Evolutionary conservation across 2,329 filamentous ascomycete species (phyloP).

Genomic region (Paecilomyces niveus): DNA sequence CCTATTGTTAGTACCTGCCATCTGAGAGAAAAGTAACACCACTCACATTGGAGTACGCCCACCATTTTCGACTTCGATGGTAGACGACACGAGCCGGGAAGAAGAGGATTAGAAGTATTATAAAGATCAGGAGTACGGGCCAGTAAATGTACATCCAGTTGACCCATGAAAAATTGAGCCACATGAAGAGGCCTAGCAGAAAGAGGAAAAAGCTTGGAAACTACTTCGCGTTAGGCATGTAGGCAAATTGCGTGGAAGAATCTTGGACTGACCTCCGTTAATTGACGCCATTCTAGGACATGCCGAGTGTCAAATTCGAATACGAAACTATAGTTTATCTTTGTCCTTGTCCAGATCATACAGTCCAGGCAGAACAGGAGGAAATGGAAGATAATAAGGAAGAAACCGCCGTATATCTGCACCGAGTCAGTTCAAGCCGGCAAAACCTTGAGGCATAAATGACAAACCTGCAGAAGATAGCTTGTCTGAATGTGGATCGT

Average conservation of each 20-base stretch:
- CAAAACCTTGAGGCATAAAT: constrained; percentile 1
- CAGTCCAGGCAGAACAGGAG: constrained; percentile 81
- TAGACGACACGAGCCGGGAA: constrained; percentile 69
- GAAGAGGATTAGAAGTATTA: constrained; percentile 64
- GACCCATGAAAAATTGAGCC: constrained; percentile 76
- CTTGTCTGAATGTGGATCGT: constrained; percentile 48
- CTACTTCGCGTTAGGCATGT: constrained; percentile 25
- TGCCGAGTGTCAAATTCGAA: constrained; percentile 91
- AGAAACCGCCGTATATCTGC: constrained; percentile 87
- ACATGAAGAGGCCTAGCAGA: constrained; percentile 68
- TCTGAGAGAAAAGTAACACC: neutral
- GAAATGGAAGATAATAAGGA: constrained; percentile 73
- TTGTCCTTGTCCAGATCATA: constrained; percentile 70
- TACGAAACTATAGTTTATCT: constrained; percentile 94
- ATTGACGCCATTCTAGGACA: constrained; percentile 80
- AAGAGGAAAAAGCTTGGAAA: constrained; percentile 80
- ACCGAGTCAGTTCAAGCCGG: constrained; percentile 15
- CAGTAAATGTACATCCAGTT: constrained; percentile 74
- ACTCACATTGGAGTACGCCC: constrained; percentile 78
- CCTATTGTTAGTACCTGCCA: constrained; percentile 23
- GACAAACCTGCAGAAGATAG: constrained; percentile 60
- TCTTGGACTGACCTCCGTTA: constrained; percentile 56
- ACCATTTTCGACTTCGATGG: constrained; percentile 73
- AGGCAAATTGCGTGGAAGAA: neutral
- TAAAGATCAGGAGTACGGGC: constrained; percentile 68